phyloP scores from a whole-genome alignment of 179 eudicot genomes.

The Sideroxylon spinosum region DNA sequence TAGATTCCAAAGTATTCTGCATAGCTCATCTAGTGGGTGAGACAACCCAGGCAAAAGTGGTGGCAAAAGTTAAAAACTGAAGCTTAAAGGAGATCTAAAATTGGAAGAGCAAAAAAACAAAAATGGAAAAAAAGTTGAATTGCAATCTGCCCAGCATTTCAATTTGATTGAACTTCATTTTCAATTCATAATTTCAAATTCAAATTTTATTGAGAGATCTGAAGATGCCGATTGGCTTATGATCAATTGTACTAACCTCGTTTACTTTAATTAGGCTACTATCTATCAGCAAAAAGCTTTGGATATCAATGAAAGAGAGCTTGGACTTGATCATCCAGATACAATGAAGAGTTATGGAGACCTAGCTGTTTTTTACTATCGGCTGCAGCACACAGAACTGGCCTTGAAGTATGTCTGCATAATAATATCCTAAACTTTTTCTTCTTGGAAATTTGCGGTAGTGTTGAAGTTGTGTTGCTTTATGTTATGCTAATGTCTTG shows the following conservation, averaged over 20 bases:
- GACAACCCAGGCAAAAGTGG: background rate
- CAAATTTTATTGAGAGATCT: background rate
- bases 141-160: background rate
- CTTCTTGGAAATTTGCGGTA: background rate
- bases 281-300: slow-evolving; percentile 86
- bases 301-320: slow-evolving; percentile 88
- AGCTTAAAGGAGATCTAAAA: background rate
- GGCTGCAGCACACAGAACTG: slow-evolving; percentile 80
- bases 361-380: slow-evolving; percentile 76
- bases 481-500: background rate
- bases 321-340: slow-evolving; percentile 88
- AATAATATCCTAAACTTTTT: background rate
- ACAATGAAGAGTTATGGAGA: slow-evolving; percentile 91
- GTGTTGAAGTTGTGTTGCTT: background rate
- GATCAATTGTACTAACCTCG: background rate
- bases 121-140: too few species aligned
- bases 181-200: background rate
- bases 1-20: background rate
- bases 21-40: background rate
- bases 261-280: slow-evolving; percentile 48
- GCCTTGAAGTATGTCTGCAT: slow-evolving; percentile 58
- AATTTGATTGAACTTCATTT: slow-evolving; percentile 7
- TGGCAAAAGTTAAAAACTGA: background rate
- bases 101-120: background rate
- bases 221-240: background rate